A percentile compares a stretch with the other conserved stretches of the same genome.
phyloP scores from a whole-genome alignment of 352 stramenopile genomes.

The Phytopythium cucurbitacearum region DNA sequence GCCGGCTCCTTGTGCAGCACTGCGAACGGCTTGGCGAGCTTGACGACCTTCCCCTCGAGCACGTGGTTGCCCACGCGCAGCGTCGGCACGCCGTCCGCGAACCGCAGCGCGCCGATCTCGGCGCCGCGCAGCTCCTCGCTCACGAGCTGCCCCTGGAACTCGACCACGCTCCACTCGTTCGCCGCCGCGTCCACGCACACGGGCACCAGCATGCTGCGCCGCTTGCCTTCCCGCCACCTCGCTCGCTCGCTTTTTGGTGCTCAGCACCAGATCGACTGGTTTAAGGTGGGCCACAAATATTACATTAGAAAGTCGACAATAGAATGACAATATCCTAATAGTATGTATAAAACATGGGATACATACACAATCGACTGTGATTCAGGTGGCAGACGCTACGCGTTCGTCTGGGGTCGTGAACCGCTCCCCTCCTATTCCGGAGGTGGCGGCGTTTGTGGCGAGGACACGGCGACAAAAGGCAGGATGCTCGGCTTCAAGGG shows the following conservation, averaged over 20 bases:
- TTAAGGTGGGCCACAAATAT: conserved; percentile 13
- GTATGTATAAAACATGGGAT: background rate
- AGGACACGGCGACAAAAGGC: background rate
- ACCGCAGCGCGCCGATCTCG: conserved; percentile 67
- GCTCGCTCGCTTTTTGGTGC: background rate
- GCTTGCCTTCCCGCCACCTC: conserved; percentile 15
- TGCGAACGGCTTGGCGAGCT: conserved; percentile 70
- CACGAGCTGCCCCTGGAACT: conserved; percentile 79
- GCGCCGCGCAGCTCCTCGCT: conserved; percentile 31
- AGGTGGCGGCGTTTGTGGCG: conserved; percentile 8
- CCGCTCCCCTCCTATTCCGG: conserved; percentile 9
- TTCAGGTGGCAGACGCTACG: background rate
- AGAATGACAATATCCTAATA: background rate
- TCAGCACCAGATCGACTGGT: background rate
- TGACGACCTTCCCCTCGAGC: conserved; percentile 60
- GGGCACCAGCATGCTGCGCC: conserved; percentile 48
- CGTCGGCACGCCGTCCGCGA: conserved; percentile 52
- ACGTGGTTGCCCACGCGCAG: conserved; percentile 84
- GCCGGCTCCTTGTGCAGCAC: conserved; percentile 52
- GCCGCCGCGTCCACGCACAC: conserved; percentile 54
- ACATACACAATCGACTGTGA: background rate
- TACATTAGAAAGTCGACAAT: background rate
- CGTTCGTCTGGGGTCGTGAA: background rate
- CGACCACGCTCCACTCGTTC: conserved; percentile 80
- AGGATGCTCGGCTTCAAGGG: conserved; percentile 64